Evolutionary conservation across 2,329 filamentous ascomycete genomes (phyloP).

Genomic region (Simplicillium aogashimaense): DNA sequence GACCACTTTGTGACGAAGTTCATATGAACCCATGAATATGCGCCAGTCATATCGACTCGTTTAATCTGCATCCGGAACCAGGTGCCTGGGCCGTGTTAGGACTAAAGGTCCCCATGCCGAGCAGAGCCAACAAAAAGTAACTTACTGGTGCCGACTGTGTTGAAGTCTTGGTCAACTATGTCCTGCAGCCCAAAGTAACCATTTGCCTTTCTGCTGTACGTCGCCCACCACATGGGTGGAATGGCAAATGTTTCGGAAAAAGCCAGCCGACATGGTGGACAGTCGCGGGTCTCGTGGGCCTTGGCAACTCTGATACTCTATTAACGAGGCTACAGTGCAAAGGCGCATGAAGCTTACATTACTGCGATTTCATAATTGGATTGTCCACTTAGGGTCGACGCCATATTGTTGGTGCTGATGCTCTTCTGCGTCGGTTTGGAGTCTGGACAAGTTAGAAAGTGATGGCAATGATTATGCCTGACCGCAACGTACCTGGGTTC

Average conservation of each 20-base stretch:
- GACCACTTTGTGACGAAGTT: slow-evolving; percentile 21
- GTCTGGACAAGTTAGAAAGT: too few relatives aligned
- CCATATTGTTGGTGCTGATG: too few relatives aligned
- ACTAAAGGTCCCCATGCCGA: too few relatives aligned
- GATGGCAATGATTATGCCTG: too few relatives aligned
- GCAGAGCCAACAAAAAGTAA: neutral
- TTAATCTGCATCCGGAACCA: slow-evolving; percentile 23
- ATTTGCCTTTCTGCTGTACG: slow-evolving; percentile 4
- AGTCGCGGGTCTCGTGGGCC: neutral
- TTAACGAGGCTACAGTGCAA: too few relatives aligned
- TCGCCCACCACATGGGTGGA: slow-evolving; percentile 5
- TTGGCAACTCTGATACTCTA: neutral
- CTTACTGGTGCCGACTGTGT: slow-evolving; percentile 11
- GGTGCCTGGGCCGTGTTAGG: slow-evolving; percentile 13
- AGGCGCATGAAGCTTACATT: too few relatives aligned
- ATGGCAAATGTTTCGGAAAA: slow-evolving; percentile 3
- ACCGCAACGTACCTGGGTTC: too few relatives aligned
- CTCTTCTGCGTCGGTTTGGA: too few relatives aligned
- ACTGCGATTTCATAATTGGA: too few relatives aligned
- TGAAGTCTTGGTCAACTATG: slow-evolving; percentile 6
- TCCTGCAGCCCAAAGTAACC: slow-evolving; percentile 9
- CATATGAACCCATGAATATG: slow-evolving; percentile 24
- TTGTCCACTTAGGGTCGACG: too few relatives aligned
- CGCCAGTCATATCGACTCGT: slow-evolving; percentile 7
- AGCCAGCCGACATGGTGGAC: neutral